Evolutionary conservation across 73 alveolate species (phyloP), one percentile per base, ranked within the genome.

Genomic region (Paramecium primaurelia): DNA sequence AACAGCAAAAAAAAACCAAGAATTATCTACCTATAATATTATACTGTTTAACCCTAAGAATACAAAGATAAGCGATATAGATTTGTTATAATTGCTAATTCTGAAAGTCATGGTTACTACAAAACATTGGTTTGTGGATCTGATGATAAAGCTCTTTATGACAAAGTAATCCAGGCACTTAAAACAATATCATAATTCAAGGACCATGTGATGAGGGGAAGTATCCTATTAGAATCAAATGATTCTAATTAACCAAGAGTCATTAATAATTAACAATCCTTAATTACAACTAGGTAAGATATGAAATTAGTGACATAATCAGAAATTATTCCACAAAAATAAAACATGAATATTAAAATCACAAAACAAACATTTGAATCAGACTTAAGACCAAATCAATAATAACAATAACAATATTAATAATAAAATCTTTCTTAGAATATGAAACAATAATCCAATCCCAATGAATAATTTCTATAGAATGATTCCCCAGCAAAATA

Each of bases 41-140:
- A 80, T 44, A 26, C 71, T 26, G 71, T 80, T 2, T 36, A 80
- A 80, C 91, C 91, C 12, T 26, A 44, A 44, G 91, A 45, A 26
- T 80, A 45, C 28, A 49, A 42, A 36, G 71, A 80, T 25, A 80
- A 47, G 10, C 37, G 91, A 4, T 47, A 45, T 80, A 12, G 91
- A 16, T 80, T 80, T 49, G 77, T 25, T 11, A 25, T 80, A 18
- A 40, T 25, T 18, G 75, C 77, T 30, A 44, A 45, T 25, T 34
- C 51, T 45, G 91, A 80, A 10, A 58, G 91, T 8, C 91, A 80
- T 80, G 91, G 91, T 10, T 80, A 80, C 38, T 80, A 80, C 47
- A 80, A 49, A 47, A 45, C 91, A 8, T 80, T 80, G 34, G 91
- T 80, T 80, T 80, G 91, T 45, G 91, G 91, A 14, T 80, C 91